Percentiles rank a stretch among this genome's conserved stretches.
Evolutionary conservation across 805 yeast genomes (phyloP).

Genomic region (Ogataea pilisensis): DNA sequence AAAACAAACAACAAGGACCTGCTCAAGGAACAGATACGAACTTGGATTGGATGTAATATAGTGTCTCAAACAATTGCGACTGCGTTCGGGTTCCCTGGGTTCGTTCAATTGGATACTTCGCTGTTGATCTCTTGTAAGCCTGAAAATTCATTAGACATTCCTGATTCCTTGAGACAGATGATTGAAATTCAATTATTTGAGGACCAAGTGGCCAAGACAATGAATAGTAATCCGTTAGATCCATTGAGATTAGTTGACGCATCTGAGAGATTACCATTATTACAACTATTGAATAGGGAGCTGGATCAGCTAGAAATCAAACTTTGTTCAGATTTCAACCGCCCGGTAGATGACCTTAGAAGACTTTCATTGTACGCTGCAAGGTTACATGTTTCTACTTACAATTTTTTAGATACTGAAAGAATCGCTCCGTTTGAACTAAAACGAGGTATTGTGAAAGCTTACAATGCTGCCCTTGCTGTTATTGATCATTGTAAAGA

Average conservation of each 20-base stretch:
- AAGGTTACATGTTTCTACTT: conserved; percentile 76
- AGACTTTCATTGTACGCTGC: conserved; percentile 67
- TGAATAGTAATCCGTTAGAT: conserved; percentile 67
- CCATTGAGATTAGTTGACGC: conserved; percentile 61
- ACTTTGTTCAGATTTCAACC: conserved; percentile 34
- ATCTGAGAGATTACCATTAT: conserved; percentile 68
- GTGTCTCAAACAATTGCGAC: conserved; percentile 89
- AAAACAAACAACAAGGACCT: conserved; percentile 41
- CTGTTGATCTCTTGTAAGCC: conserved; percentile 51
- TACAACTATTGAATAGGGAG: conserved; percentile 66
- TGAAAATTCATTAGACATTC: conserved; percentile 42
- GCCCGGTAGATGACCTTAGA: conserved; percentile 61
- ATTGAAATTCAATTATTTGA: conserved; percentile 81
- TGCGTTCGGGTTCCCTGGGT: conserved; percentile 92
- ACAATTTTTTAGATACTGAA: conserved; percentile 69
- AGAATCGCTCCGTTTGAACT: conserved; percentile 52
- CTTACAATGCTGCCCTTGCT: conserved; percentile 76
- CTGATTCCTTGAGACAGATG: conserved; percentile 66
- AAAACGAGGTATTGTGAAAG: conserved; percentile 66
- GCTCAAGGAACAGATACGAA: conserved; percentile 72
- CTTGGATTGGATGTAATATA: conserved; percentile 92
- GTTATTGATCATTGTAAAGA: conserved; percentile 62
- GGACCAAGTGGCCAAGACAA: conserved; percentile 74
- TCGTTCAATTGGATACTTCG: conserved; percentile 77
- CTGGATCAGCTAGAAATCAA: conserved; percentile 71